Evolutionary conservation across 169 alveolate species (phyloP), one percentile per base, ranked within the genome.

Genomic region (Plasmodium gonderi): DNA sequence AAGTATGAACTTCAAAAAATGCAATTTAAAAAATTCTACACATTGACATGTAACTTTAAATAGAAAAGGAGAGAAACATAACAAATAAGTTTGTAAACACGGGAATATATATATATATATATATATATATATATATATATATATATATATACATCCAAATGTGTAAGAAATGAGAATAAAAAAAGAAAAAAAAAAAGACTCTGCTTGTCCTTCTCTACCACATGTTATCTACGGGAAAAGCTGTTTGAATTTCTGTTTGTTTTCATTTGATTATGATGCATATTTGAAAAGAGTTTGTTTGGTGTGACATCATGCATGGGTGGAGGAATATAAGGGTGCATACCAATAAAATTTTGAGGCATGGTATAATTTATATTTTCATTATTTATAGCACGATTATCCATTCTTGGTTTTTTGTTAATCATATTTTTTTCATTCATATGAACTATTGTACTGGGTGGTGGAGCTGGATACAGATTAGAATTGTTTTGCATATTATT

Each of bases 341-440:
- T 42, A 65, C 72, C 72, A 20, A 60, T 40, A 40, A 40, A 80
- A 29, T 80, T 80, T 47, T 60, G 91, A 2, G 78, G 79, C 42
- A 65, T 8, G 4, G 79, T 42, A 38, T 80, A 80, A 80, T 80
- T 80, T 36, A 80, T 0, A 64, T 69, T 69, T 23, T 42, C 91
- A 60, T 80, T 64, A 6, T 64, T 67, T 29, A 80, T 20, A 47
- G 45, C 29, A 9, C 91, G 80, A 80, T 44, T 80, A 31, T 80
- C 31, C 65, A 80, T 29, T 64, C 79, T 60, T 69, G 33, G 20
- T 40, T 80, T 80, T 60, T 80, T 80, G 33, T 40, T 64, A 64
- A 54, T 40, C 40, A 80, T 80, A 64, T 80, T 64, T 80, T 80
- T 80, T 11, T 80, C 79, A 80, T 80, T 80, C 78, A 80, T 80